phyloP scores from a whole-genome alignment of 2,329 filamentous ascomycete species.

The Sclerotinia nivalis region DNA sequence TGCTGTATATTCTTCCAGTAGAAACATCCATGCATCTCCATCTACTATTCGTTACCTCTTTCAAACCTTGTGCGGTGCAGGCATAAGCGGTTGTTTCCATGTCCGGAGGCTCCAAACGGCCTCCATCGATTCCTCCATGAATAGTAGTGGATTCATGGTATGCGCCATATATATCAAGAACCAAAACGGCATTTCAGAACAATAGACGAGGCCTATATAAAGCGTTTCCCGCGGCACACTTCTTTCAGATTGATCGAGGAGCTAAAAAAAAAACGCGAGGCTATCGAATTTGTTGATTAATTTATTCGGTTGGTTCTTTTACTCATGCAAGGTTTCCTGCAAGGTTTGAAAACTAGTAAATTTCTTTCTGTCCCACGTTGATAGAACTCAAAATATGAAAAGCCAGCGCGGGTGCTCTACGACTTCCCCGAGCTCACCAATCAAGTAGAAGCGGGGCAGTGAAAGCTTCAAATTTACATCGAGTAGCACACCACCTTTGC shows the following conservation, averaged over 20 bases:
- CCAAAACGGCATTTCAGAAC: neutral
- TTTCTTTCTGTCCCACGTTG: neutral
- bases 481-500: neutral
- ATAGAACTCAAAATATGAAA: neutral
- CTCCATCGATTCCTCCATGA: slow-evolving; percentile 4
- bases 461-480: slow-evolving; percentile 8
- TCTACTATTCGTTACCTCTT: slow-evolving; percentile 3
- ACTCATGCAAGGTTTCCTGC: neutral
- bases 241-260: neutral
- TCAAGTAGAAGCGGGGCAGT: slow-evolving; percentile 5
- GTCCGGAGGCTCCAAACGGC: neutral
- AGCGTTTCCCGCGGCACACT: neutral
- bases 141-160: neutral
- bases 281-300: neutral
- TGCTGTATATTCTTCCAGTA: neutral
- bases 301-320: neutral
- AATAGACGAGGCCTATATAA: neutral
- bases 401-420: neutral
- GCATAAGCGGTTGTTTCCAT: slow-evolving; percentile 6
- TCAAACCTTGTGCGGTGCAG: neutral
- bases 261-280: neutral
- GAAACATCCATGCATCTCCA: neutral
- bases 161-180: slow-evolving; percentile 5
- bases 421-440: neutral
- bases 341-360: slow-evolving; percentile 1